A percentile compares a stretch with the other conserved stretches of the same genome.
Conservation (phyloP, 768 basidiomycete species). For the Collybia nuda region DNA sequence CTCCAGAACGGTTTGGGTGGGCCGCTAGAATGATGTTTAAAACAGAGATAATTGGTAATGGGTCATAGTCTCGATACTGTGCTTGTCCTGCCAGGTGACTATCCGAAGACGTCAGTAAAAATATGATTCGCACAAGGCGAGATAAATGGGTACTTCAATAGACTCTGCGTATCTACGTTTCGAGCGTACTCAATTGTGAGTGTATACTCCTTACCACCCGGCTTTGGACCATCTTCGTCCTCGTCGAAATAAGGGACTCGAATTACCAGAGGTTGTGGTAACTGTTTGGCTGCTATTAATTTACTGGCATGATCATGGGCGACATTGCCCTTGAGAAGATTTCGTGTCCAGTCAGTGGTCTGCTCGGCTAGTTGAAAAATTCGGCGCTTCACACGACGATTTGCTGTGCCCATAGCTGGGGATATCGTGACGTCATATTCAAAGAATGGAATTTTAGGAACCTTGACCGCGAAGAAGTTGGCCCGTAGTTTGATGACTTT, state of each 20-base stretch:
- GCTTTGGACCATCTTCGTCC: conserved; percentile 46
- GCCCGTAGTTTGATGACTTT: conserved; percentile 51
- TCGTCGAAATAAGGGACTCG: conserved; percentile 48
- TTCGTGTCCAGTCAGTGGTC: conserved; percentile 43
- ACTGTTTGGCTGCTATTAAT: conserved; percentile 44
- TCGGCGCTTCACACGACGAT: conserved; percentile 53
- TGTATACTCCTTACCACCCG: conserved; percentile 45
- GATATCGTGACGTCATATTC: conserved; percentile 64
- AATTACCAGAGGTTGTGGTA: conserved; percentile 46
- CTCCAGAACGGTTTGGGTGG: conserved; percentile 47
- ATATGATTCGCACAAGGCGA: conserved; percentile 27
- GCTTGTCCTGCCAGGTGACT: conserved; percentile 56
- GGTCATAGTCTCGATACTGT: conserved; percentile 55
- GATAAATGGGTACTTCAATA: conserved; percentile 32
- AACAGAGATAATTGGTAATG: conserved; percentile 58
- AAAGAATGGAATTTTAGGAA: conserved; percentile 47
- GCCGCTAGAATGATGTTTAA: conserved; percentile 65
- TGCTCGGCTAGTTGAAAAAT: conserved; percentile 65
- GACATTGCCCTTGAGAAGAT: conserved; percentile 47
- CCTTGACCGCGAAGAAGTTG: conserved; percentile 66
- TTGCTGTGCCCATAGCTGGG: conserved; percentile 48
- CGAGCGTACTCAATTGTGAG: conserved; percentile 41
- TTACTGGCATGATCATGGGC: conserved; percentile 60
- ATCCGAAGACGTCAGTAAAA: conserved; percentile 29
- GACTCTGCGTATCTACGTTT: conserved; percentile 51